phyloP scores from a whole-genome alignment of 2,329 filamentous ascomycete genomes.

The Tympanopsis confertula region DNA sequence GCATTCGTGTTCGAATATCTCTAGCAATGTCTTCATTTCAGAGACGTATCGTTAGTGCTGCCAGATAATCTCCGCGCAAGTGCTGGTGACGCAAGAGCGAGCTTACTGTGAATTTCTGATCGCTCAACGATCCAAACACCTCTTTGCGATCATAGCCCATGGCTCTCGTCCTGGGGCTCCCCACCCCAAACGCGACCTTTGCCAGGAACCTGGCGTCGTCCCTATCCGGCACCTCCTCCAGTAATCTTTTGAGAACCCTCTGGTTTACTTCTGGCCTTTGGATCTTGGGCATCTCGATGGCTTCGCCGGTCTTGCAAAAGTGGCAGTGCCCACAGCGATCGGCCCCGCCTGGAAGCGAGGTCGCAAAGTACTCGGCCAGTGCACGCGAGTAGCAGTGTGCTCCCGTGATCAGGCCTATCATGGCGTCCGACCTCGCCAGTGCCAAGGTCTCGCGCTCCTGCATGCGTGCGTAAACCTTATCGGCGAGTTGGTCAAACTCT shows the following conservation, averaged over 20 bases:
- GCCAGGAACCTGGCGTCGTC: constrained; percentile 49
- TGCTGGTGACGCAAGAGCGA: too few relatives aligned
- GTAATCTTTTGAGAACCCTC: constrained; percentile 25
- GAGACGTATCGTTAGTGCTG: too few relatives aligned
- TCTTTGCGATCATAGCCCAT: constrained; percentile 30
- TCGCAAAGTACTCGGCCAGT: constrained; percentile 46
- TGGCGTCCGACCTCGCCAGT: constrained; percentile 32
- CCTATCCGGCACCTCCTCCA: constrained; percentile 29
- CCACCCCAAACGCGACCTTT: constrained; percentile 49
- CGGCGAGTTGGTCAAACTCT: constrained; percentile 30
- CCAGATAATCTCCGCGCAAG: too few relatives aligned
- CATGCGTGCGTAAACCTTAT: constrained; percentile 36
- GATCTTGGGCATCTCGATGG: constrained; percentile 24
- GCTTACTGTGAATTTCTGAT: constrained; percentile 41
- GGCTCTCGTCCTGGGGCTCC: constrained; percentile 37
- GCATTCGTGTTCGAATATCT: too few relatives aligned
- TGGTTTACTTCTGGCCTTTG: constrained; percentile 24
- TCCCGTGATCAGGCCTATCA: constrained; percentile 40
- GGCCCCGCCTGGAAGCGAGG: constrained; percentile 28
- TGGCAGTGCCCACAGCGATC: constrained; percentile 43
- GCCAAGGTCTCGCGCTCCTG: constrained; percentile 39
- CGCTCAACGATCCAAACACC: constrained; percentile 39
- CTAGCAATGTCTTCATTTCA: too few relatives aligned
- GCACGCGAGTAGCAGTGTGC: constrained; percentile 35
- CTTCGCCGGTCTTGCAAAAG: constrained; percentile 25